Evolutionary conservation across 2,329 filamentous ascomycete species (phyloP), one percentile per base, ranked within the genome.

Genomic region (Xylaria sp.): DNA sequence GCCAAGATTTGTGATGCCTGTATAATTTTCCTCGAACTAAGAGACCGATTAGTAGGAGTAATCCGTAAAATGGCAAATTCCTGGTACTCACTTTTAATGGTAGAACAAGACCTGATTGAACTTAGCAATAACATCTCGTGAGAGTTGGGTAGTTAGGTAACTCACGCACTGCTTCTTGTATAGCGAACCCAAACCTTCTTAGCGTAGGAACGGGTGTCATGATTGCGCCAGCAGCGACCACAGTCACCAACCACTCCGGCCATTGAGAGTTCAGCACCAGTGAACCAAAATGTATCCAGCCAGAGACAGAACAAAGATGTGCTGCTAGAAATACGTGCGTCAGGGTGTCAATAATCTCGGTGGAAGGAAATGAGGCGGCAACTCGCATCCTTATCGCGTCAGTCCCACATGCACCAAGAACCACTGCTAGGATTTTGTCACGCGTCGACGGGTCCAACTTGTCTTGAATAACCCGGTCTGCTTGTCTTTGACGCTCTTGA

Each of bases 381-480:
- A 88, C 86, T 59, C 82, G 85, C 68, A 76, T 84, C 78, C 79
- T 85, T 79, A 78, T 85, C 73, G 80, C 79, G 70, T 82, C 82
- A 47, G 81, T 82, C 55, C 85, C 86, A 72, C 86, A 90, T 3
- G 86, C 88, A 59, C 84, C 83, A 42, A 93, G 80, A 1, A 92
- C 86, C 66, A 92, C 84, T 12, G 86, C 89, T 64, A 93, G 81
- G 1, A 92, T 84, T 55, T 84, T 85, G 76, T 93, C 91, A 3
- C 89, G 85, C 23, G 81, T 83, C 5, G 84, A 79, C 27, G 80
- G 76, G 32, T 84, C 82, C 21, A 88, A 72, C 53, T 79, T 83
- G 50, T 86, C 83, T 2, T 78, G 74, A 48, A 84, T 74, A 13
- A 84, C 79, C 55, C 81, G 79, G 70, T 82, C 78, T 21, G 82